Conservation (phyloP, 345 rosid species). For the Clarkia xantiana region DNA sequence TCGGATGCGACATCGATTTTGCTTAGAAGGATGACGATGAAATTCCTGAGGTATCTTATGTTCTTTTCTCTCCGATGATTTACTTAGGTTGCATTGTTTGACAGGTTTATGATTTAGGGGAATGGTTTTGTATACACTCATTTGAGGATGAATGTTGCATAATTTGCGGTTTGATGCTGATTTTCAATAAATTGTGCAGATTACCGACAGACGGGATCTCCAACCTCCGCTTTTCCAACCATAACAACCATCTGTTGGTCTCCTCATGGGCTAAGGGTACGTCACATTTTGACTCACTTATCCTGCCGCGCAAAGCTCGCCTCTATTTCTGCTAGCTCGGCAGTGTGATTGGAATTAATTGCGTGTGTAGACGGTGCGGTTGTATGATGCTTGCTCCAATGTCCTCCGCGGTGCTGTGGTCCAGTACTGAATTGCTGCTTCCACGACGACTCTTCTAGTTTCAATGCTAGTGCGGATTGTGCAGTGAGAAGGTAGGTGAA, state of each 20-base stretch:
- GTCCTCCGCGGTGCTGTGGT: constrained; percentile 70
- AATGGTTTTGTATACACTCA: no score
- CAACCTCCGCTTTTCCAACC: constrained; percentile 86
- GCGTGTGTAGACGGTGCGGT: constrained; percentile 40
- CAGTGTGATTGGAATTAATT: no score
- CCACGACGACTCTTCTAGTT: constrained; percentile 92
- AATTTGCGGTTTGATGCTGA: no score
- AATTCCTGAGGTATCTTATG: no score
- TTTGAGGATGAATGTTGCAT: no score
- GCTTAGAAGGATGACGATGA: no score
- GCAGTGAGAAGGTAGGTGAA: constrained; percentile 49
- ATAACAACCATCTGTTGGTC: constrained; percentile 82
- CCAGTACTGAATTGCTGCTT: constrained; percentile 93
- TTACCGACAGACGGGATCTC: constrained; percentile 98
- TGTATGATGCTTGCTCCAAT: constrained; percentile 71
- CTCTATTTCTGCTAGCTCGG: neutral
- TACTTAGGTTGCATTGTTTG: no score
- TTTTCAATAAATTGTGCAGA: no score
- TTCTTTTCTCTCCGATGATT: no score
- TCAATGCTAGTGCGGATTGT: constrained; percentile 65
- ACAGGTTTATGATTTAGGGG: no score
- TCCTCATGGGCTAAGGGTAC: constrained; percentile 98
- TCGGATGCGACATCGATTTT: no score
- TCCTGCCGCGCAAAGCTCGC: neutral
- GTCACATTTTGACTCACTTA: neutral